These are phyloP conservation scores for Sphagnum tenellum DNA, from an alignment of 225 moss, liverwort and hornwort genomes.

Conservation along the genomic window DNA sequence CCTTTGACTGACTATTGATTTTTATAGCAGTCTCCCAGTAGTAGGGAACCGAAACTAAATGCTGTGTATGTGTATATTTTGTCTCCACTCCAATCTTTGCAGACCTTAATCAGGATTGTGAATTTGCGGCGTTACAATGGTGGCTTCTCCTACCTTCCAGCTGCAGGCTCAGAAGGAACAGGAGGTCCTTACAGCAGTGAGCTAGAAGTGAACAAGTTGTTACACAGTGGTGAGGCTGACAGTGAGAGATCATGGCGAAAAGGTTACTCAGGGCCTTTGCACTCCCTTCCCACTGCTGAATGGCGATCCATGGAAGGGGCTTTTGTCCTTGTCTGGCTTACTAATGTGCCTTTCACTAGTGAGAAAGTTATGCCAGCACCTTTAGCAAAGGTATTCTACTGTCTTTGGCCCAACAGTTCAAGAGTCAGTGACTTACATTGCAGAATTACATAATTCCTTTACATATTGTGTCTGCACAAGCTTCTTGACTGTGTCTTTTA, in stretches of 20 bases:
- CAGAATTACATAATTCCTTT: neutral
- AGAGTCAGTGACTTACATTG: slow-evolving; percentile 6
- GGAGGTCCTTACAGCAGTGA: slow-evolving; percentile 33
- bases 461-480: no score
- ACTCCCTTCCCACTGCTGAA: slow-evolving; percentile 10
- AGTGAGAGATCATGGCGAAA: slow-evolving; percentile 38
- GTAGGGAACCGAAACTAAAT: neutral
- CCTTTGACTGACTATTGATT: no score
- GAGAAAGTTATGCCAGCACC: slow-evolving; percentile 50
- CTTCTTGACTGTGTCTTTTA: slow-evolving; percentile 1
- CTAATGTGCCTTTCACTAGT: slow-evolving; percentile 65
- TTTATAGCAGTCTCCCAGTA: no score
- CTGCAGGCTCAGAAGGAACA: slow-evolving; percentile 53
- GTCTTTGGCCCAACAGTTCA: neutral
- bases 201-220: slow-evolving; percentile 30
- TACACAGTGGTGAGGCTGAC: slow-evolving; percentile 32
- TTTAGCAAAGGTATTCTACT: slow-evolving; percentile 52
- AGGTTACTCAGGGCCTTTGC: slow-evolving; percentile 32
- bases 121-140: slow-evolving; percentile 72
- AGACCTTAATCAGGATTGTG: slow-evolving; percentile 65
- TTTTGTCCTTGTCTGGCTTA: slow-evolving; percentile 79
- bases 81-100: slow-evolving; percentile 3
- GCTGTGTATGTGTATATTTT: neutral
- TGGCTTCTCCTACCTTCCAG: slow-evolving; percentile 75
- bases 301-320: slow-evolving; percentile 86